A percentile compares a stretch with the other conserved stretches of the same genome.
These are phyloP conservation scores for Mycena rosella DNA, from an alignment of 768 basidiomycete genomes.

Conservation along the genomic window DNA sequence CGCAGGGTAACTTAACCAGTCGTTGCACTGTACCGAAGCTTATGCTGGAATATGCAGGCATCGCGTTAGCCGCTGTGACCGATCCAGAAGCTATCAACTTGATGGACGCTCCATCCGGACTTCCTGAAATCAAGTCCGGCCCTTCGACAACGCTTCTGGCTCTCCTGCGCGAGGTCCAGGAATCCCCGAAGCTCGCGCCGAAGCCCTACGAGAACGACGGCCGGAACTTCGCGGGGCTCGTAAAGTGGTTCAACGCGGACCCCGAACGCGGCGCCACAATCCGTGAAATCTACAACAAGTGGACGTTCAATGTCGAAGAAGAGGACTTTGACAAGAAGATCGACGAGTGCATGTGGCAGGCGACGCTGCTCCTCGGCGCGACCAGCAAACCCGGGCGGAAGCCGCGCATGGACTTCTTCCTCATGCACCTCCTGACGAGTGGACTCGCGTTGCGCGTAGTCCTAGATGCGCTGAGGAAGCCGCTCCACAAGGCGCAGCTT, in stretches of 20 bases:
- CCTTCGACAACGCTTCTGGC: slow-evolving; percentile 56
- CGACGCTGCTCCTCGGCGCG: slow-evolving; percentile 52
- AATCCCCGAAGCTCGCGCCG: slow-evolving; percentile 61
- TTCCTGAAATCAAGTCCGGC: slow-evolving; percentile 22
- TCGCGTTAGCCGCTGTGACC: slow-evolving; percentile 28
- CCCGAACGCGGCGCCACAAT: slow-evolving; percentile 50
- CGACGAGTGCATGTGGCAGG: slow-evolving; percentile 54
- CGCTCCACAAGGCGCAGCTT: slow-evolving; percentile 47
- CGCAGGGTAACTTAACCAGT: too few species aligned
- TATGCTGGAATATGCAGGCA: too few species aligned
- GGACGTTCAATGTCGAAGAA: slow-evolving; percentile 45
- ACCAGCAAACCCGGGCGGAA: slow-evolving; percentile 50
- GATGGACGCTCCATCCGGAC: slow-evolving; percentile 13
- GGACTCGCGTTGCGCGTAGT: slow-evolving; percentile 54
- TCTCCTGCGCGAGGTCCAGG: slow-evolving; percentile 64
- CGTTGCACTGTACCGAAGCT: too few species aligned
- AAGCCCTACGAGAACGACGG: slow-evolving; percentile 61
- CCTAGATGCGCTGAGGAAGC: slow-evolving; percentile 39
- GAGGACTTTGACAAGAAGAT: slow-evolving; percentile 45
- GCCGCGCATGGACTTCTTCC: slow-evolving; percentile 57
- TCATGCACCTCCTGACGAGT: slow-evolving; percentile 58
- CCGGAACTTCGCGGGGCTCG: slow-evolving; percentile 40
- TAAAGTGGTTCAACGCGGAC: slow-evolving; percentile 42
- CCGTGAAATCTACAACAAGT: slow-evolving; percentile 48
- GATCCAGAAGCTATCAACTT: background rate